Conservation (phyloP, 2,329 filamentous ascomycete species). For the Pyrenophora graminea region DNA sequence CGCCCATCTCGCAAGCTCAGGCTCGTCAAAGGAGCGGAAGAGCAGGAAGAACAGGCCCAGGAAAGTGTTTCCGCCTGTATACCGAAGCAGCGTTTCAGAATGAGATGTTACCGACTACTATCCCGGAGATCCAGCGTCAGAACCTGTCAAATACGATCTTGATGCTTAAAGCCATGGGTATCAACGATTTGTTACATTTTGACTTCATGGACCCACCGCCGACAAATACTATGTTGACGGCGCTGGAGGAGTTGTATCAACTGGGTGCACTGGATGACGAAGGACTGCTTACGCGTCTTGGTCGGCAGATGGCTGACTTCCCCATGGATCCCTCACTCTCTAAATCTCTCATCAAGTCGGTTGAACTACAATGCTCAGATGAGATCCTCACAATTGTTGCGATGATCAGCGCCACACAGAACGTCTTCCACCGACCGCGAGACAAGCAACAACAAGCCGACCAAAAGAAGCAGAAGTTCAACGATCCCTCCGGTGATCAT, state of each 20-base stretch:
- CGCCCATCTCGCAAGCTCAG: constrained; percentile 94
- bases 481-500: constrained; percentile 92
- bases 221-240: constrained; percentile 96
- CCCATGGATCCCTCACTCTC: constrained; percentile 94
- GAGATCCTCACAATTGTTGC: constrained; percentile 88
- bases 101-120: constrained; percentile 94
- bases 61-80: constrained; percentile 87
- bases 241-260: constrained; percentile 91
- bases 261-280: constrained; percentile 92
- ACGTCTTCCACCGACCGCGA: constrained; percentile 92
- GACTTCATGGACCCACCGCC: constrained; percentile 99
- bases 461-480: constrained; percentile 96
- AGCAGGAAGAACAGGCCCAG: constrained; percentile 90
- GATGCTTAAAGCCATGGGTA: constrained; percentile 98
- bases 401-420: constrained; percentile 71
- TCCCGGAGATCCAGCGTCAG: constrained; percentile 94
- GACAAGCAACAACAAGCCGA: constrained; percentile 97
- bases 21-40: constrained; percentile 92
- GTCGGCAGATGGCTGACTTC: constrained; percentile 97
- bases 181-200: constrained; percentile 95
- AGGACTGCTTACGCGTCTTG: constrained; percentile 86
- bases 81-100: constrained; percentile 94
- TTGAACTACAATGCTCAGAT: constrained; percentile 87
- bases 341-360: constrained; percentile 85
- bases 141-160: constrained; percentile 92